phyloP scores from a whole-genome alignment of 2,329 filamentous ascomycete genomes.

The Trichoderma harzianum region DNA sequence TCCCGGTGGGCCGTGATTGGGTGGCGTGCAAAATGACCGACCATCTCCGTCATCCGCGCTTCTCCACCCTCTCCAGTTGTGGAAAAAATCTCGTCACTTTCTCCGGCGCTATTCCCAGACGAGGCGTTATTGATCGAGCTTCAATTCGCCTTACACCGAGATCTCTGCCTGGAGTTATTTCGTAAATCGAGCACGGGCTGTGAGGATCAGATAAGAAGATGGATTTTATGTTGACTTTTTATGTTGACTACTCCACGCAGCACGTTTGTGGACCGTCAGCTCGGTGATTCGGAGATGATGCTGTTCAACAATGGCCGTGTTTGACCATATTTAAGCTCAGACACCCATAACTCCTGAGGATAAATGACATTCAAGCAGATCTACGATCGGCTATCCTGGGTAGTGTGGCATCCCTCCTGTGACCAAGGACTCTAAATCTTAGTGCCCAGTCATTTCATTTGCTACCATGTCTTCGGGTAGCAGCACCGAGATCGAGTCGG shows the following conservation, averaged over 20 bases:
- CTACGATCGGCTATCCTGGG: background rate
- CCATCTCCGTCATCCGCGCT: conserved; percentile 3
- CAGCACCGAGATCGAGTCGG: conserved; percentile 12
- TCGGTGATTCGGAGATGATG: conserved; percentile 6
- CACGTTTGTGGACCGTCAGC: background rate
- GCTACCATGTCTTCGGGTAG: background rate
- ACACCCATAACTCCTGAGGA: background rate
- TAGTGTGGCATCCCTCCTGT: background rate
- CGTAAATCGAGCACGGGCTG: conserved; percentile 1
- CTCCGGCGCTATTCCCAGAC: conserved; percentile 2
- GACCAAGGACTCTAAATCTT: background rate
- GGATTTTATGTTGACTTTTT: background rate
- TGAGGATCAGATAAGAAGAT: background rate
- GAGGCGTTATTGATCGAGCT: background rate
- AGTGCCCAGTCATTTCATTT: background rate
- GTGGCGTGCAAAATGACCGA: conserved; percentile 3
- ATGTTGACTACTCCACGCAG: background rate
- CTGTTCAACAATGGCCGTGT: background rate
- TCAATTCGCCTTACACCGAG: background rate
- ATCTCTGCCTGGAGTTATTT: background rate
- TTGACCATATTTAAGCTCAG: background rate
- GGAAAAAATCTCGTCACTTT: background rate
- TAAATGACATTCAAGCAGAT: background rate
- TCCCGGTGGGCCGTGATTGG: background rate
- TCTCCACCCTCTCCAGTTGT: background rate